Percentiles rank a stretch among this genome's conserved stretches.
phyloP scores from a whole-genome alignment of 78 protist species.

The Protostelium mycophagum region DNA sequence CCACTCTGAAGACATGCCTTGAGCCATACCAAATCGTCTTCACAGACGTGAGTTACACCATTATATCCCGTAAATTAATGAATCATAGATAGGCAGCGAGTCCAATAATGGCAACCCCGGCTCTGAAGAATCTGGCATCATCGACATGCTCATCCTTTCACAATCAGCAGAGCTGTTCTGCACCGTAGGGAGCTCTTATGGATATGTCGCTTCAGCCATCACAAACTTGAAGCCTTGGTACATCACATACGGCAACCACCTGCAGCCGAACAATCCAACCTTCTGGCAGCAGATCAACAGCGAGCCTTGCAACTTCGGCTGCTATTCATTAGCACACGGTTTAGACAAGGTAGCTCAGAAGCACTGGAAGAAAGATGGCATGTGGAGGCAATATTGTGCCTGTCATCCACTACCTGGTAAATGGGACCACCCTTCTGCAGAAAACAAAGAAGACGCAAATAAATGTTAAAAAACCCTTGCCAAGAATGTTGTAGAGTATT shows the following conservation, averaged over 20 bases:
- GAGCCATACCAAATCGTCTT: background rate
- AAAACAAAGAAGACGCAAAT: background rate
- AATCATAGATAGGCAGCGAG: background rate
- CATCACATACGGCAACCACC: background rate
- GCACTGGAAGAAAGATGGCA: background rate
- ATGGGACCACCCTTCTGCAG: background rate
- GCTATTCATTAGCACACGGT: background rate
- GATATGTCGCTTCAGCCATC: background rate
- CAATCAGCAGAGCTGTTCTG: background rate
- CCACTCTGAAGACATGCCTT: background rate
- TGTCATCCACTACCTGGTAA: background rate
- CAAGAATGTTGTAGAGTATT: too few relatives aligned
- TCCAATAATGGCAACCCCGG: background rate
- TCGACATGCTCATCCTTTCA: background rate
- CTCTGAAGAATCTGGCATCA: background rate
- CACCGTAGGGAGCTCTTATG: background rate
- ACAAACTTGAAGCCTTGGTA: background rate
- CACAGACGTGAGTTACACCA: background rate
- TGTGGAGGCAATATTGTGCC: background rate
- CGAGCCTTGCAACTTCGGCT: background rate
- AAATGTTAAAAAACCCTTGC: too few relatives aligned
- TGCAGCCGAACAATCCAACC: background rate
- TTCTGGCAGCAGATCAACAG: constrained; percentile 1
- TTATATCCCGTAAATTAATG: background rate
- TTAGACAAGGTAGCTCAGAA: background rate